Conservation (phyloP, 495 filamentous ascomycete genomes). For the Penicillium odoratum region DNA sequence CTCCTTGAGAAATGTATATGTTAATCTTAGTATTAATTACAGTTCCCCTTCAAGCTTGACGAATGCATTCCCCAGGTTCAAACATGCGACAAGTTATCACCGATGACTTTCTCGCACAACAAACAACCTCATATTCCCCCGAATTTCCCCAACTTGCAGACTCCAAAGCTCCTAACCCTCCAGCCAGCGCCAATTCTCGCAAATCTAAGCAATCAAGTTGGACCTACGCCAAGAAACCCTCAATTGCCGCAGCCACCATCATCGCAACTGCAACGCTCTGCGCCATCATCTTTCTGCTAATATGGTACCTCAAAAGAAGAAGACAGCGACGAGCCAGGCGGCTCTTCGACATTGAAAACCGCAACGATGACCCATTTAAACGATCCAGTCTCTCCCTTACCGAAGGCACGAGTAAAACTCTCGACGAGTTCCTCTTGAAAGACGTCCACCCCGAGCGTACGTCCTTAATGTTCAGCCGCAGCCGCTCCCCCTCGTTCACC, state of each 20-base stretch:
- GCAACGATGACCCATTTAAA: slow-evolving; percentile 17
- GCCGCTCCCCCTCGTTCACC: slow-evolving; percentile 26
- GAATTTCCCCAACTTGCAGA: not conserved
- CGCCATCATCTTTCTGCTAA: slow-evolving; percentile 11
- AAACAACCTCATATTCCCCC: not conserved
- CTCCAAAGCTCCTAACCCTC: not conserved
- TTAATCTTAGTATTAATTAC: too few relatives aligned
- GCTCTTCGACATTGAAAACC: not conserved
- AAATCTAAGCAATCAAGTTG: not conserved
- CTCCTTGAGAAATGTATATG: too few relatives aligned
- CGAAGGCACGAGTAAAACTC: slow-evolving; percentile 19
- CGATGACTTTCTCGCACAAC: not conserved
- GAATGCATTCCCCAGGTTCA: too few relatives aligned
- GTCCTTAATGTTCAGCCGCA: slow-evolving; percentile 32
- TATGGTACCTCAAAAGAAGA: slow-evolving; percentile 14
- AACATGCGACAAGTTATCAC: not conserved
- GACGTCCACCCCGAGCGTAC: slow-evolving; percentile 26
- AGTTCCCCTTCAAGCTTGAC: too few relatives aligned
- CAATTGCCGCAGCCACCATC: slow-evolving; percentile 16
- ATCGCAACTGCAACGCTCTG: slow-evolving; percentile 6
- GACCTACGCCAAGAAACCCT: slow-evolving; percentile 3
- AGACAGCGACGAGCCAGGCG: slow-evolving; percentile 3
- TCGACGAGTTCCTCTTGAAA: slow-evolving; percentile 27
- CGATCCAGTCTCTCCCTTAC: slow-evolving; percentile 20
- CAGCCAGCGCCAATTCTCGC: not conserved